Evolutionary conservation across 1,284 basidiomycete species (phyloP), one percentile per base, ranked within the genome.

Genomic region (Mycena citricolor): DNA sequence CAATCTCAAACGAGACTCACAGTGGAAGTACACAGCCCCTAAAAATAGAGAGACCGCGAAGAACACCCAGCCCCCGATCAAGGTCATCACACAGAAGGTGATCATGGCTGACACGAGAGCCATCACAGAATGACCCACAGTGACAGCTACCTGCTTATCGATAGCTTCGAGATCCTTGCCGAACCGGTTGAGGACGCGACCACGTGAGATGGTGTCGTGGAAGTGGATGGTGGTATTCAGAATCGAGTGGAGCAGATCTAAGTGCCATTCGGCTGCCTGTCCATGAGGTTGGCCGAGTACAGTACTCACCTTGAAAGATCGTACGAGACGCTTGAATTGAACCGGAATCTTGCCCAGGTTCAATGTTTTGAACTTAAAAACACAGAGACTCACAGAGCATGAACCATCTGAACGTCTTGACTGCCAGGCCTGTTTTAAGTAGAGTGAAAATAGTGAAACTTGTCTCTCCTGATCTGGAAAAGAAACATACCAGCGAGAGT

Each of bases 161-260:
- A 94, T 81, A 20, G 85, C 88, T 69, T 95, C 92, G 48, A 94
- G 89, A 61, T 95, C 93, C 62, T 95, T 94, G 31, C 91, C 90
- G 56, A 95, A 95, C 28, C 93, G 76, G 61, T 94, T 94, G 29
- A 94, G 67, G 7, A 94, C 67, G n/a, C 90, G 79, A 8, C 93
- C 93, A 31, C 90, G 80, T 39, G 85, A 89, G 3, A 91, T 82
- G 0, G 91, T 95, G 60, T 97, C 93, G 59, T 94, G 93, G 76
- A 95, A 97, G 17, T 92, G 81, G 39, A 95, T 83, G 35, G 90
- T 83, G 1, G 94, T 92, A 55, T 93, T 92, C 1, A 98, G 70
- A 12, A 97, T 83, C 0, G 85, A 69, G 60, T 93, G 84, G 32
- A 97, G 73, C 39, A 99, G 76, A 25, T 67, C 81, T 78, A 51